phyloP scores from a whole-genome alignment of 805 yeast genomes.

The Zygotorulaspora florentina region DNA sequence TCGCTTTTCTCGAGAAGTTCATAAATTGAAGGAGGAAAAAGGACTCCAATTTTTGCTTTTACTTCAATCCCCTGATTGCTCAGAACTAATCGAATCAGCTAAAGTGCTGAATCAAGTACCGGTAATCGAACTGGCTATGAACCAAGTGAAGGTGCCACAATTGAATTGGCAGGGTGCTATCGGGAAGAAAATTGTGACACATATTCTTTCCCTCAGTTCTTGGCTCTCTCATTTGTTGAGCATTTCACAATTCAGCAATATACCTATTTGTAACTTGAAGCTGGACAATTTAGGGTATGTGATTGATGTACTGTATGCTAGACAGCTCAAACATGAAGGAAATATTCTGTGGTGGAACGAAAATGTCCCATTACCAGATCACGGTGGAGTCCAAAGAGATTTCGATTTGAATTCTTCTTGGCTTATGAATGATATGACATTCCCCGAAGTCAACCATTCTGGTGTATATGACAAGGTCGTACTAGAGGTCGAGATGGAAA shows the following conservation, averaged over 20 bases:
- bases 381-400: conserved; percentile 76
- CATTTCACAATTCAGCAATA: conserved; percentile 65
- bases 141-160: conserved; percentile 62
- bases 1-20: conserved; percentile 50
- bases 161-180: conserved; percentile 77
- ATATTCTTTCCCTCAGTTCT: conserved; percentile 65
- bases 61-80: conserved; percentile 65
- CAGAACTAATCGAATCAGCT: conserved; percentile 44
- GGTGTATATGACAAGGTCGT: conserved; percentile 76
- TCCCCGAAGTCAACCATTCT: conserved; percentile 70
- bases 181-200: conserved; percentile 61
- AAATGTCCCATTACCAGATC: conserved; percentile 64
- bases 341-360: conserved; percentile 94
- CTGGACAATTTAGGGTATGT: conserved; percentile 72
- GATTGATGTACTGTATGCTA: conserved; percentile 83
- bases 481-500: conserved; percentile 72
- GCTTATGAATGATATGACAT: conserved; percentile 52
- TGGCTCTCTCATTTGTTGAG: conserved; percentile 66
- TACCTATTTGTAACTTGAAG: conserved; percentile 83
- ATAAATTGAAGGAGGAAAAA: conserved; percentile 58
- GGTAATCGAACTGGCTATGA: conserved; percentile 52
- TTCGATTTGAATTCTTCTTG: conserved; percentile 38
- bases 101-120: conserved; percentile 55
- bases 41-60: conserved; percentile 62
- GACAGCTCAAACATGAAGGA: conserved; percentile 59